Base-by-base conservation (phyloP, 371 early-diverging fungal species). In the Lichtheimia ramosa region DNA sequence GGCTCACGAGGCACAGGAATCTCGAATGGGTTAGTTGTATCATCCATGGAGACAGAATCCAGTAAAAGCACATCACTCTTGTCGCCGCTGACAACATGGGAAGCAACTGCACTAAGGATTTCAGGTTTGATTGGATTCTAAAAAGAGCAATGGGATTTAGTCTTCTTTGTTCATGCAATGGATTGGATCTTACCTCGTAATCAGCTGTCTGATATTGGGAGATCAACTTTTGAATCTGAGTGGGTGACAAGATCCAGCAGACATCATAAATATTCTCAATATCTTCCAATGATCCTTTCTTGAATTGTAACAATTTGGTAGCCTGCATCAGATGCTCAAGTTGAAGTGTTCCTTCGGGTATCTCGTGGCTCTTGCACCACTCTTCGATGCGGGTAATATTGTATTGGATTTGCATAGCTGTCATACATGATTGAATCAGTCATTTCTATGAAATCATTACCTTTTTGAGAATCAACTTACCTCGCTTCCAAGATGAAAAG, bases 381-480 rank as follows among this genome's bases (percentile, higher is more conserved):
- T 98, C 98, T 71, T 96, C 95, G 58, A 98, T 83, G 21, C 96
- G 88, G 7, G 94, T 92, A 43, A 96, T 87, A 68, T 98, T 98
- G 80, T 96, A 97, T 75, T 97, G 97, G 68, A 98, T 96, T 84
- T 98, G 97, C 90, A 97, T 96, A 5, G 80, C 80, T 77, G 28
- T n/a, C 34, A 34, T 10, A 34, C 34, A 34, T 10, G 10, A 6
- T 34, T 4, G 18, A 52, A 41, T n/a, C 25, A 24, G 24, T 27
- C n/a, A 51, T 58, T 40, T 25, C 28, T 5, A 12, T 43, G 4
- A n/a, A 2, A 58, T 18, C 50, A 3, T 39, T 6, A 6, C 8
- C 0, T 10, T 34, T 10, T 6, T 34, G 34, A 10, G 39, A n/a
- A 23, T 4, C n/a, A 23, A 23, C 0, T 69, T 64, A 73, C 89